A percentile compares a stretch with the other conserved stretches of the same genome.
phyloP scores from a whole-genome alignment of 2,329 filamentous ascomycete species.

The Coniochaeta sp. region DNA sequence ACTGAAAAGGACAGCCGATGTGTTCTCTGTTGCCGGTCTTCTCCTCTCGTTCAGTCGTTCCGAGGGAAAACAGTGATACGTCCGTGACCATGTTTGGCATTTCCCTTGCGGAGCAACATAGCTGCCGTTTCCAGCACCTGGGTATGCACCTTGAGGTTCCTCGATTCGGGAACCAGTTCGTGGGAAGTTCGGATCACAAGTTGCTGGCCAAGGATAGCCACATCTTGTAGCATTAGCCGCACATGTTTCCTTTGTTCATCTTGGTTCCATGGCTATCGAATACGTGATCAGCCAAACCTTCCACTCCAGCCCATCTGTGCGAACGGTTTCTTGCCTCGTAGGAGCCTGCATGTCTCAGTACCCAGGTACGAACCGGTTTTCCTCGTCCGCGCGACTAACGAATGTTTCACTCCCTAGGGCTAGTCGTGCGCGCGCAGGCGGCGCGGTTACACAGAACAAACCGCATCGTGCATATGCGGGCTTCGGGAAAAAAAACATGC shows the following conservation, averaged over 20 bases:
- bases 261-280: neutral
- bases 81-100: too few relatives aligned
- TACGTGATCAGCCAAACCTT: too few relatives aligned
- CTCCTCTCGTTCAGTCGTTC: too few relatives aligned
- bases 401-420: neutral
- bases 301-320: neutral
- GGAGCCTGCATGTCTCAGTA: neutral
- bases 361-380: neutral
- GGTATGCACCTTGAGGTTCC: neutral
- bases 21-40: too few relatives aligned
- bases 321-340: neutral
- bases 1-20: too few relatives aligned
- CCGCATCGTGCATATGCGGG: neutral
- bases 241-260: neutral
- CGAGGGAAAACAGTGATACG: too few relatives aligned
- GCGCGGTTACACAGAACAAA: neutral
- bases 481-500: neutral
- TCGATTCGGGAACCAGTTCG: neutral
- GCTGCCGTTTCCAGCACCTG: neutral
- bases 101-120: neutral
- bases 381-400: neutral
- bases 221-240: neutral
- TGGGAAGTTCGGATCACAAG: neutral
- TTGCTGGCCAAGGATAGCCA: neutral
- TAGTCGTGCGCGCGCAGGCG: neutral